phyloP scores from a whole-genome alignment of 371 early-diverging fungal species.

The Capillidium rhysosporum region DNA sequence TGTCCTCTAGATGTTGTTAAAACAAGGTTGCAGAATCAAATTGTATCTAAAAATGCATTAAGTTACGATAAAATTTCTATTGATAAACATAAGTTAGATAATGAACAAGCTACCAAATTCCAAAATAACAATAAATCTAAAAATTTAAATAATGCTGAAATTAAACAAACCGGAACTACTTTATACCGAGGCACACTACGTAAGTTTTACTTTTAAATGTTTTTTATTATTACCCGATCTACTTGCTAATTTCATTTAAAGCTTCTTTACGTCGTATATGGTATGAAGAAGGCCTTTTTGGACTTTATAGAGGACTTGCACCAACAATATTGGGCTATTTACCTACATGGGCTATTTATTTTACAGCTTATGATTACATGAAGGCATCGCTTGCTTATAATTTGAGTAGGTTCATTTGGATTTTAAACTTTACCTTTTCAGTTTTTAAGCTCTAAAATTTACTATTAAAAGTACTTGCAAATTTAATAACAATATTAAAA shows the following conservation, averaged over 20 bases:
- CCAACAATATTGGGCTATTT: constrained; percentile 76
- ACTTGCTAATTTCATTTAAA: no score
- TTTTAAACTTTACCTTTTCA: background rate
- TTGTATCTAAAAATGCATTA: constrained; percentile 20
- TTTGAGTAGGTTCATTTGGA: background rate
- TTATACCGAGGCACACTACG: background rate
- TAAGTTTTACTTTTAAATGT: no score
- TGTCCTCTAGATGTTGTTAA: constrained; percentile 92
- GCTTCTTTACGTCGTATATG: constrained; percentile 54
- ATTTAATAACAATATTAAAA: no score
- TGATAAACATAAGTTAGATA: no score
- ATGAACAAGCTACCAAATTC: constrained; percentile 10
- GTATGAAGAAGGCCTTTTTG: constrained; percentile 66
- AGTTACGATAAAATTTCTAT: constrained; percentile 12
- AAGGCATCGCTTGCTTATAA: constrained; percentile 14
- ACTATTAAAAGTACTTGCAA: no score
- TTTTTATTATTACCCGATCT: no score
- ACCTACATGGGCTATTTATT: constrained; percentile 85
- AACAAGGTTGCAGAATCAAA: constrained; percentile 82
- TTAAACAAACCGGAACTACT: no score
- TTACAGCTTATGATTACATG: constrained; percentile 50
- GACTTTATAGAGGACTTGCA: constrained; percentile 76
- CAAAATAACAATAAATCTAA: background rate
- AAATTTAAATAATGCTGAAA: background rate
- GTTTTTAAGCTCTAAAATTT: no score